Percentiles rank a stretch among this genome's conserved stretches.
Conservation (phyloP, 2,329 filamentous ascomycete genomes). For the Samsoniella hepiali region DNA sequence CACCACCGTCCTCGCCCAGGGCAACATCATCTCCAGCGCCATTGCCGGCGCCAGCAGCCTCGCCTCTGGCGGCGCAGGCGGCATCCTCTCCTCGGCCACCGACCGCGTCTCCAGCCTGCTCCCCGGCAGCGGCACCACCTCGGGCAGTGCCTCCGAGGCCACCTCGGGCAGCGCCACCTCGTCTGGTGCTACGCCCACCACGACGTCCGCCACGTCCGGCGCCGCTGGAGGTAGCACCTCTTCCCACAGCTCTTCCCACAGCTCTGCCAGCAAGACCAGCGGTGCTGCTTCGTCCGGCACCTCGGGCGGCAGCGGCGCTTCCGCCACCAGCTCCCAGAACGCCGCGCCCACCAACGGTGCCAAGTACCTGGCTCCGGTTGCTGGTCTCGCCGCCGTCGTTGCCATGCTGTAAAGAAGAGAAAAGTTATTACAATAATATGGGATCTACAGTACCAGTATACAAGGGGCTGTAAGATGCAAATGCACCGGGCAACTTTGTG, state of each 20-base stretch:
- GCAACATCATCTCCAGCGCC: neutral
- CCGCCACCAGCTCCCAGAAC: neutral
- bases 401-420: slow-evolving; percentile 14
- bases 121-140: neutral
- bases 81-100: slow-evolving; percentile 7
- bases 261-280: neutral
- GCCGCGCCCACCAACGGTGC: slow-evolving; percentile 13
- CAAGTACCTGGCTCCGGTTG: slow-evolving; percentile 16
- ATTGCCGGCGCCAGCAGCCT: neutral
- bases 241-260: neutral
- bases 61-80: slow-evolving; percentile 7
- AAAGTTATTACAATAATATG: slow-evolving; percentile 3
- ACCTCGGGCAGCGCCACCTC: neutral
- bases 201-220: neutral
- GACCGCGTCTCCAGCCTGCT: neutral
- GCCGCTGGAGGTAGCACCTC: neutral
- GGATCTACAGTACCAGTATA: neutral
- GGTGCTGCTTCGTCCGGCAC: too few relatives aligned
- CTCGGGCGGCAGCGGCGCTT: slow-evolving; percentile 1
- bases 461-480: slow-evolving; percentile 1
- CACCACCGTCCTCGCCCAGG: slow-evolving; percentile 14
- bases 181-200: neutral
- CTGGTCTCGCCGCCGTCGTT: slow-evolving; percentile 17
- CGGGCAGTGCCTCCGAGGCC: neutral
- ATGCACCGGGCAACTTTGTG: neutral